These are phyloP conservation scores for Rhizopogon hawkerae DNA, from an alignment of 1,284 basidiomycete genomes.

Conservation along the genomic window DNA sequence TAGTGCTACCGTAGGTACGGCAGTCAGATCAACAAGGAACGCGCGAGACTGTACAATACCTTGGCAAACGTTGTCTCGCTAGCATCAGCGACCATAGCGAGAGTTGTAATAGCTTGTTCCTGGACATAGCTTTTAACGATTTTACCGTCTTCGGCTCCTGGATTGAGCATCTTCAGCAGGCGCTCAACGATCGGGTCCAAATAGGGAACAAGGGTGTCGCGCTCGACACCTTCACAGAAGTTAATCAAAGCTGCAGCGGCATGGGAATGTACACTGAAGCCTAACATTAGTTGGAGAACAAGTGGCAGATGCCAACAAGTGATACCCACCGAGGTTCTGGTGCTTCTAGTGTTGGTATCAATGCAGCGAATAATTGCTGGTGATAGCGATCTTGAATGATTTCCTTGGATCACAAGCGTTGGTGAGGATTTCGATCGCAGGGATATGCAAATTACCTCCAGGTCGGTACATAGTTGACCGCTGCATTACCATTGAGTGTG, in stretches of 20 bases:
- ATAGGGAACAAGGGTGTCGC: constrained; percentile 64
- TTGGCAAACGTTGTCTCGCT: constrained; percentile 66
- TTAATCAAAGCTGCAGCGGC: constrained; percentile 83
- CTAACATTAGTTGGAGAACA: background rate
- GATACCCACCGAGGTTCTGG: constrained; percentile 57
- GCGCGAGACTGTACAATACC: constrained; percentile 25
- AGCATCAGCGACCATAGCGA: constrained; percentile 79
- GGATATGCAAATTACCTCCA: constrained; percentile 45
- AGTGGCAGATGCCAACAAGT: background rate
- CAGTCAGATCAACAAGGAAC: background rate
- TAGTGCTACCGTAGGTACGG: constrained; percentile 47
- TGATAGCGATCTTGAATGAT: constrained; percentile 68
- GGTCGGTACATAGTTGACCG: constrained; percentile 76
- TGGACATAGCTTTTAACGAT: constrained; percentile 57
- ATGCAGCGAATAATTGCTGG: constrained; percentile 55
- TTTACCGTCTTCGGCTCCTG: constrained; percentile 29
- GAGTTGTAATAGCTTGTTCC: constrained; percentile 75
- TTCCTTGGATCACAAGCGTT: constrained; percentile 37
- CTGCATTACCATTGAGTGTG: constrained; percentile 28
- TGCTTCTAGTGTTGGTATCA: constrained; percentile 69
- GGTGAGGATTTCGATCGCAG: background rate
- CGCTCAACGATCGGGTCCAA: constrained; percentile 71
- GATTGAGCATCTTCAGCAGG: constrained; percentile 57
- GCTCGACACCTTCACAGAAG: constrained; percentile 76
- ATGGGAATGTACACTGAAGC: constrained; percentile 67